Conservation (phyloP, 2,329 filamentous ascomycete species). For the Leptographium radiaticola region DNA sequence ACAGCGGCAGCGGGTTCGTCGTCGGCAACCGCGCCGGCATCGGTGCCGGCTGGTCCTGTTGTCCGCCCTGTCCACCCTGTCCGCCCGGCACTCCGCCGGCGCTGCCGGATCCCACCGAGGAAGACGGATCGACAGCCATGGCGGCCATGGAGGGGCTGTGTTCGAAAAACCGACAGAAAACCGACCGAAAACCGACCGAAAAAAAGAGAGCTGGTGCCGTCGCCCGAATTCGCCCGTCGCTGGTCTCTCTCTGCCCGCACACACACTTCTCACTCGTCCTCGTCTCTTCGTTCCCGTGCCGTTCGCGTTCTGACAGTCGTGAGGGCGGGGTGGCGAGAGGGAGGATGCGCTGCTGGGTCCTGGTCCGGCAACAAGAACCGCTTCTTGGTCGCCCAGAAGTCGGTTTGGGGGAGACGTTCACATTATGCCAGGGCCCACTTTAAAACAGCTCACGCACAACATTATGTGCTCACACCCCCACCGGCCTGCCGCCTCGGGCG, state of each 20-base stretch:
- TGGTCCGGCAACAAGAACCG: neutral
- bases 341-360: neutral
- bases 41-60: neutral
- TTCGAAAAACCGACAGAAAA: no score
- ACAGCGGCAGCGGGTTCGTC: slow-evolving; percentile 71
- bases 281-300: neutral
- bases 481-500: neutral
- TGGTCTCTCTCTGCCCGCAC: no score
- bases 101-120: slow-evolving; percentile 15
- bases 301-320: neutral
- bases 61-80: slow-evolving; percentile 5
- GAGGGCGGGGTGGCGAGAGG: neutral
- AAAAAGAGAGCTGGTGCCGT: neutral
- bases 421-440: neutral
- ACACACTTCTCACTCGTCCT: neutral
- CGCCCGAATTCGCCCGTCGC: no score
- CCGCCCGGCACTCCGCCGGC: slow-evolving; percentile 12
- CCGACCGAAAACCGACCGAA: no score
- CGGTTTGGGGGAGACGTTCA: neutral
- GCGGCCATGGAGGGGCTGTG: slow-evolving; percentile 19
- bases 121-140: slow-evolving; percentile 26
- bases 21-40: slow-evolving; percentile 33
- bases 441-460: slow-evolving; percentile 1
- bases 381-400: neutral
- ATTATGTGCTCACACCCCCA: neutral